A percentile compares a stretch with the other conserved stretches of the same genome.
Evolutionary conservation across 768 basidiomycete genomes (phyloP).

Genomic region (Ramaria rubella): DNA sequence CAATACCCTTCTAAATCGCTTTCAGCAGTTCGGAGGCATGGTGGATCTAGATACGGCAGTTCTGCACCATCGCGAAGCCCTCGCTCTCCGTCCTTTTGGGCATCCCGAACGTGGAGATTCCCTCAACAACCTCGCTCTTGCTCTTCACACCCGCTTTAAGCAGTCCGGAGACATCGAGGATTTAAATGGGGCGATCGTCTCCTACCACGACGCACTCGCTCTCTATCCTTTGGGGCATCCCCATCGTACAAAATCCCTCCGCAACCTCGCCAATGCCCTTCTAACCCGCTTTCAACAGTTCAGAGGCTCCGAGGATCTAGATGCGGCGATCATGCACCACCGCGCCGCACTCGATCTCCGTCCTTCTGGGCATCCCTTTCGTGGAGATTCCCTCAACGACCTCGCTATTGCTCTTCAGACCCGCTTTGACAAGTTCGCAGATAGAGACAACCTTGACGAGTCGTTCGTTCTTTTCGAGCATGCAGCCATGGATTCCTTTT

Average conservation of each 20-base stretch:
- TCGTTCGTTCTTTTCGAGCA: too few relatives aligned
- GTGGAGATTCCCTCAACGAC: slow-evolving; percentile 17
- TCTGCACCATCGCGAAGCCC: slow-evolving; percentile 5
- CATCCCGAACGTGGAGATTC: slow-evolving; percentile 10
- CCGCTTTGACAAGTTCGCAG: slow-evolving; percentile 23
- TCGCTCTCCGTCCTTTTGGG: background rate
- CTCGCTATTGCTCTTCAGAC: slow-evolving; percentile 23
- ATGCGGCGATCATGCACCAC: too few relatives aligned
- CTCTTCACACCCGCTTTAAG: slow-evolving; percentile 23
- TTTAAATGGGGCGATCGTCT: slow-evolving; percentile 23
- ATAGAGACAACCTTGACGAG: too few relatives aligned
- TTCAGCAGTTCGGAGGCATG: slow-evolving; percentile 21
- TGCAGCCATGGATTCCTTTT: too few relatives aligned
- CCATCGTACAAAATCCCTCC: background rate
- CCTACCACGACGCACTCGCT: slow-evolving; percentile 10
- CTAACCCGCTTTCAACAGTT: slow-evolving; percentile 20
- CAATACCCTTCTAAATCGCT: slow-evolving; percentile 15
- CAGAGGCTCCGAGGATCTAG: slow-evolving; percentile 22
- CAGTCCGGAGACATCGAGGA: slow-evolving; percentile 19
- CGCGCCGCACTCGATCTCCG: too few relatives aligned
- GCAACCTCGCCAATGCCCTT: slow-evolving; percentile 17
- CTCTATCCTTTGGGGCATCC: slow-evolving; percentile 14
- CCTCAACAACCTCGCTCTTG: slow-evolving; percentile 17
- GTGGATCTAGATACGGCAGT: slow-evolving; percentile 16
- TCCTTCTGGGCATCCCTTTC: too few relatives aligned